These are phyloP conservation scores for Xylaria sp. DNA, from an alignment of 2,329 filamentous ascomycete species.

Conservation along the genomic window DNA sequence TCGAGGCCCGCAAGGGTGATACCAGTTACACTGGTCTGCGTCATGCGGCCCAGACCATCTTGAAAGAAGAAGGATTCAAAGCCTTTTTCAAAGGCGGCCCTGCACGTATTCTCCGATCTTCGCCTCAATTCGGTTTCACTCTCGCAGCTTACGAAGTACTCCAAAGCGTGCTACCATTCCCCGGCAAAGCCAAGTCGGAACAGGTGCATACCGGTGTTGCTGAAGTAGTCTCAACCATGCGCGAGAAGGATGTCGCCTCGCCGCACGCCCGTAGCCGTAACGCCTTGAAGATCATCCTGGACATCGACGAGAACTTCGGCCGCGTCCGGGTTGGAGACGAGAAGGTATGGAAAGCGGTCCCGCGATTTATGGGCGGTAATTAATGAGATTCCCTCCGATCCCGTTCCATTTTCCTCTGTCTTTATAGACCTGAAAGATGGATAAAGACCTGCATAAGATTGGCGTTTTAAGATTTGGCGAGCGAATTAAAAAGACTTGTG, in stretches of 20 bases:
- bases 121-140: conserved; percentile 97
- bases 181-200: conserved; percentile 66
- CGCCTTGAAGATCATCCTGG: conserved; percentile 93
- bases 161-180: conserved; percentile 82
- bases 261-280: conserved; percentile 77
- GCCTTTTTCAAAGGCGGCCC: conserved; percentile 99
- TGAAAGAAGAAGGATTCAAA: conserved; percentile 89
- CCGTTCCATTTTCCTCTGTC: conserved; percentile 34
- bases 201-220: conserved; percentile 67
- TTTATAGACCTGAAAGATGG: conserved; percentile 38
- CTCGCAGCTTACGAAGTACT: conserved; percentile 94
- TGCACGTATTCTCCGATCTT: conserved; percentile 92
- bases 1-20: conserved; percentile 96
- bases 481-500: conserved; percentile 38
- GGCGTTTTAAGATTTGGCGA: conserved; percentile 45
- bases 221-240: conserved; percentile 70
- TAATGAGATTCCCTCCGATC: conserved; percentile 23
- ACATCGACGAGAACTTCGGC: conserved; percentile 94
- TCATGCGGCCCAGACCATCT: conserved; percentile 85
- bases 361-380: conserved; percentile 58
- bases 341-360: conserved; percentile 64
- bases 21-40: conserved; percentile 85
- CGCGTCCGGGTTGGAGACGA: conserved; percentile 69
- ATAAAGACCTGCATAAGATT: conserved; percentile 43
- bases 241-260: conserved; percentile 66